Conservation (phyloP, 139 green algal species). For the Volvox africanus region DNA sequence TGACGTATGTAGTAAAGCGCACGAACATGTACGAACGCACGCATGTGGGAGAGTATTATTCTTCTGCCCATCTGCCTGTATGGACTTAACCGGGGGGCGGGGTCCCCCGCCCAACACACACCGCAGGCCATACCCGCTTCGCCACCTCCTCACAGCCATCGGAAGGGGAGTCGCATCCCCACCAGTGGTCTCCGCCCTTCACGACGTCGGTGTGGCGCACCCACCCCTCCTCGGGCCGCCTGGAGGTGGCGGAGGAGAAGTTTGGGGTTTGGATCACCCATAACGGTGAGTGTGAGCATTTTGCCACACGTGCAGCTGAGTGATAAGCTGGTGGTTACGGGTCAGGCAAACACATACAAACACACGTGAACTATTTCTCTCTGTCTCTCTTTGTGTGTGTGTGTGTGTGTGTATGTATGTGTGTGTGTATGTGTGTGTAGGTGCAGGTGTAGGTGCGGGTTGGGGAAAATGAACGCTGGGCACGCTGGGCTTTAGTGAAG, state of each 20-base stretch:
- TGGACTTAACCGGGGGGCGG: too few species aligned
- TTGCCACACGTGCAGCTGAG: too few species aligned
- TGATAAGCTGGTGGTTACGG: too few species aligned
- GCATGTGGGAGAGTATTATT: neutral
- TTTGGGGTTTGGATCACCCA: conserved; percentile 36
- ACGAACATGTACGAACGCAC: neutral
- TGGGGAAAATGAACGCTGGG: too few species aligned
- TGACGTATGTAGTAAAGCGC: too few species aligned
- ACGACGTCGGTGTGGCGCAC: neutral
- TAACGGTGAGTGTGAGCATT: neutral
- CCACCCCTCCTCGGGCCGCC: neutral
- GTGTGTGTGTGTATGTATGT: too few species aligned
- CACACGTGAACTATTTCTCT: too few species aligned
- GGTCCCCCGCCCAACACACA: neutral
- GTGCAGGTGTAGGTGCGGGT: too few species aligned
- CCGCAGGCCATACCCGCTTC: conserved; percentile 35
- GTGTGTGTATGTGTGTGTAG: too few species aligned
- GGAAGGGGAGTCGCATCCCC: conserved; percentile 25
- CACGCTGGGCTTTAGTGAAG: too few species aligned
- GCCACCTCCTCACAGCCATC: conserved; percentile 29
- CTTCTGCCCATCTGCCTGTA: neutral
- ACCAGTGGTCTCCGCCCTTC: conserved; percentile 36
- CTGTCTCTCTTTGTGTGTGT: too few species aligned
- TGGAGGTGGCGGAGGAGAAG: neutral
- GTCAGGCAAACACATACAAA: too few species aligned